These are phyloP conservation scores for Neurospora tetrasperma DNA, from an alignment of 495 filamentous ascomycete species.

Conservation along the genomic window DNA sequence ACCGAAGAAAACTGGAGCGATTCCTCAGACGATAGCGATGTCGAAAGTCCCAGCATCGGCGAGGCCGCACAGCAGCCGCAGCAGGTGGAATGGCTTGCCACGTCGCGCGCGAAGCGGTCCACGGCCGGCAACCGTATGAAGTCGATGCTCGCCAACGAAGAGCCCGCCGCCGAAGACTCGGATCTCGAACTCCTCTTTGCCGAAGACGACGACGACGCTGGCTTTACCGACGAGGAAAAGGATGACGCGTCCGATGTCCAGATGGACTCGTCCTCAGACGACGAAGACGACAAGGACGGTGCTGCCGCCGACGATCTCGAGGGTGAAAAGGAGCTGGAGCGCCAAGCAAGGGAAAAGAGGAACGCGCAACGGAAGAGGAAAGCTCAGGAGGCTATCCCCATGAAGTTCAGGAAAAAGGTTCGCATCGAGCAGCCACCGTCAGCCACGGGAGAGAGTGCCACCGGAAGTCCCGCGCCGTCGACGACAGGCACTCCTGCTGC, in stretches of 20 bases:
- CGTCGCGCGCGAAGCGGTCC: conserved; percentile 66
- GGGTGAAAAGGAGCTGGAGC: conserved; percentile 54
- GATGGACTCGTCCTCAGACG: conserved; percentile 74
- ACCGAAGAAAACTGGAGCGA: conserved; percentile 14
- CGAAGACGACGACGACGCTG: conserved; percentile 78
- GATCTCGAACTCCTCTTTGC: conserved; percentile 74
- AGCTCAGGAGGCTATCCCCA: conserved; percentile 49
- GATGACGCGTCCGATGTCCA: conserved; percentile 66
- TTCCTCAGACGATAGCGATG: conserved; percentile 17
- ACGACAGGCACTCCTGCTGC: background rate
- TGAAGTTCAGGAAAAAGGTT: conserved; percentile 45
- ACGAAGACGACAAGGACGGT: conserved; percentile 70
- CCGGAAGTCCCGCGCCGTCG: conserved; percentile 30
- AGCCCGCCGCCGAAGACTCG: conserved; percentile 47
- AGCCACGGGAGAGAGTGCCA: conserved; percentile 27
- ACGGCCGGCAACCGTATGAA: conserved; percentile 83
- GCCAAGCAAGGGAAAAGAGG: conserved; percentile 43
- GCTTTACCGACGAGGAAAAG: conserved; percentile 58
- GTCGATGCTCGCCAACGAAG: conserved; percentile 64
- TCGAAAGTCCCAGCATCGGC: conserved; percentile 9
- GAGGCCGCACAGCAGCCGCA: conserved; percentile 11
- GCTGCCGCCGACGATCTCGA: conserved; percentile 58
- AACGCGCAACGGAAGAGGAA: conserved; percentile 61
- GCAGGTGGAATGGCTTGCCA: conserved; percentile 62
- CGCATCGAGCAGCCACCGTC: conserved; percentile 34